phyloP scores from a whole-genome alignment of 2,329 filamentous ascomycete species.

The Pyricularia sp. region DNA sequence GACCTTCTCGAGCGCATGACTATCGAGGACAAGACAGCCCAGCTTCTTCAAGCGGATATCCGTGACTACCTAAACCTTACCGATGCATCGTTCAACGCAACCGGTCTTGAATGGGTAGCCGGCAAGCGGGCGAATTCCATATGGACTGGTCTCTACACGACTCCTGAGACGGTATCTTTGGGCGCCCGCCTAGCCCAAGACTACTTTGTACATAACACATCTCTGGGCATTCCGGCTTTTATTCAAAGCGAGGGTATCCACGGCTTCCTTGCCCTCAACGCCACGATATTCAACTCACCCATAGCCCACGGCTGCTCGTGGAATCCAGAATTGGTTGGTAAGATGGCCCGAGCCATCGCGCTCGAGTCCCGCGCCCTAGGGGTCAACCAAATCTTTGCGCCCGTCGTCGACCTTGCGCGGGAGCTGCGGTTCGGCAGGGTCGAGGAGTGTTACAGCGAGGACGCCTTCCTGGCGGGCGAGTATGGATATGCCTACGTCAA shows the following conservation, averaged over 20 bases:
- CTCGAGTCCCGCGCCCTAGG: conserved; percentile 54
- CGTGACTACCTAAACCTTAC: conserved; percentile 62
- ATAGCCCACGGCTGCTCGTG: conserved; percentile 61
- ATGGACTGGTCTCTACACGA: conserved; percentile 57
- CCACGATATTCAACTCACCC: conserved; percentile 68
- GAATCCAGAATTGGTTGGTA: conserved; percentile 48
- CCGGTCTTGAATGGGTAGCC: conserved; percentile 55
- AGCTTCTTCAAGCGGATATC: conserved; percentile 57
- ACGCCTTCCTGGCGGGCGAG: conserved; percentile 53
- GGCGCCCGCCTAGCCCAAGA: conserved; percentile 55
- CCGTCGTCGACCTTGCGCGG: conserved; percentile 56
- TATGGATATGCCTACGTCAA: conserved; percentile 45
- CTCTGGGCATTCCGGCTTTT: conserved; percentile 57
- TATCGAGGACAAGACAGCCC: conserved; percentile 58
- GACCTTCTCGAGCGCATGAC: conserved; percentile 63
- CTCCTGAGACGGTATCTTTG: conserved; percentile 48
- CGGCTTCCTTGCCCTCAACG: conserved; percentile 57
- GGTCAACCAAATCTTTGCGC: conserved; percentile 61
- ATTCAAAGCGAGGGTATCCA: conserved; percentile 66
- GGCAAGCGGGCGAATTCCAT: conserved; percentile 52
- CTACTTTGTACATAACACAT: conserved; percentile 53
- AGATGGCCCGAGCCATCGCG: conserved; percentile 55
- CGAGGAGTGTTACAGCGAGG: conserved; percentile 62
- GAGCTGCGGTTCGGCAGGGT: conserved; percentile 61
- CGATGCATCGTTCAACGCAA: conserved; percentile 51